Evolutionary conservation across 2,329 filamentous ascomycete genomes (phyloP).

Genomic region (Cladosporium sp.): DNA sequence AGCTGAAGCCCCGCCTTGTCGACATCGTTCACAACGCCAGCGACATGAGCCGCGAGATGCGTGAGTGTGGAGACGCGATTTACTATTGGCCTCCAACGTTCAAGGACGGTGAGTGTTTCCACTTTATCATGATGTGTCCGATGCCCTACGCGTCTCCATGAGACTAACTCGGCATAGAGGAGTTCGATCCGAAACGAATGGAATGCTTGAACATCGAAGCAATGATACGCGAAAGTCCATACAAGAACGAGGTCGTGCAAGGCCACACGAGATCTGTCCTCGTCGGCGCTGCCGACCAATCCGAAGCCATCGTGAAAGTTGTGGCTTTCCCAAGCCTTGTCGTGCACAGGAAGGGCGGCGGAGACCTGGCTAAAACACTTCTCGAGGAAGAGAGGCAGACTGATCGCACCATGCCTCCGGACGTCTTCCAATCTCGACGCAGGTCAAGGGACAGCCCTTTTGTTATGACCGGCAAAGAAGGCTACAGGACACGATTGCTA

Average conservation of each 20-base stretch:
- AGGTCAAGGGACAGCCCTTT: slow-evolving; percentile 3
- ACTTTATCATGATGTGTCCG: too few species aligned
- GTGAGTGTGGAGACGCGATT: slow-evolving; percentile 17
- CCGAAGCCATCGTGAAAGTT: slow-evolving; percentile 25
- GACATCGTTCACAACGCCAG: slow-evolving; percentile 19
- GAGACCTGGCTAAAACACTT: slow-evolving; percentile 16
- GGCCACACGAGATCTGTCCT: slow-evolving; percentile 18
- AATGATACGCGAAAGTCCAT: slow-evolving; percentile 22
- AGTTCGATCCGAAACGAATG: slow-evolving; percentile 26
- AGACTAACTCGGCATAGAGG: not conserved
- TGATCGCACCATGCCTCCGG: slow-evolving; percentile 4
- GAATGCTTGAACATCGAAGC: slow-evolving; percentile 21
- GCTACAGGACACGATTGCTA: slow-evolving; percentile 24
- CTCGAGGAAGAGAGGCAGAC: slow-evolving; percentile 15
- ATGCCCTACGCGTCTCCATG: too few species aligned
- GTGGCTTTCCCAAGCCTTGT: slow-evolving; percentile 24
- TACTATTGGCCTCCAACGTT: slow-evolving; percentile 28
- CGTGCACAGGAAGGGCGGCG: slow-evolving; percentile 25
- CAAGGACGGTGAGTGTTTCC: slow-evolving; percentile 22
- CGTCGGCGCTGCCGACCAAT: slow-evolving; percentile 11
- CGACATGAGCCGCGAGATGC: slow-evolving; percentile 20
- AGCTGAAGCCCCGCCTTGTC: slow-evolving; percentile 1
- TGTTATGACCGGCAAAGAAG: slow-evolving; percentile 16
- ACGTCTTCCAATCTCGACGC: slow-evolving; percentile 7
- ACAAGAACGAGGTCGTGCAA: slow-evolving; percentile 16